Percentiles rank a stretch among this genome's conserved stretches.
These are phyloP conservation scores for Gamarada debralockiae DNA, from an alignment of 495 filamentous ascomycete genomes.

Conservation along the genomic window DNA sequence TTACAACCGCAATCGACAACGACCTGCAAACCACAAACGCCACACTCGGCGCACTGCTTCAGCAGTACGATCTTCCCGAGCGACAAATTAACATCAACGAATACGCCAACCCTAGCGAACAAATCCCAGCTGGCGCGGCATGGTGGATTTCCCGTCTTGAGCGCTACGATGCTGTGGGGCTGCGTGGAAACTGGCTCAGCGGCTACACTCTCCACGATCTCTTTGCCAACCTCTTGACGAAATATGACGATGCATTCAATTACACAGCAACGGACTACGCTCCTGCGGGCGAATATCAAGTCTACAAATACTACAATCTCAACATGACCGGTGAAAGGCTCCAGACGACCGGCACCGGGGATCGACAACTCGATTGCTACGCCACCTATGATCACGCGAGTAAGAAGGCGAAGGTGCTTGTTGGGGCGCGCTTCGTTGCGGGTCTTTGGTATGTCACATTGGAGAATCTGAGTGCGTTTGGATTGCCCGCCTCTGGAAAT, in stretches of 20 bases:
- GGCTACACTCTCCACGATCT: neutral
- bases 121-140: neutral
- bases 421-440: neutral
- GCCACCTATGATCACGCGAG: neutral
- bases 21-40: neutral
- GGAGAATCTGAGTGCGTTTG: neutral
- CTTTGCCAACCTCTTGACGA: neutral
- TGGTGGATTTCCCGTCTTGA: neutral
- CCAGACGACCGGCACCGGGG: neutral
- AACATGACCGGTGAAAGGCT: neutral
- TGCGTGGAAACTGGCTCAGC: neutral
- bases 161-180: neutral
- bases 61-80: neutral
- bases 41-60: neutral
- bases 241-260: neutral
- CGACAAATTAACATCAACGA: neutral
- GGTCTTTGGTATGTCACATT: neutral
- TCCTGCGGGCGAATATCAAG: neutral
- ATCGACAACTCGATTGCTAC: neutral
- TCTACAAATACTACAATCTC: slow-evolving; percentile 2
- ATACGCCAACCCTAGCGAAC: neutral
- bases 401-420: neutral
- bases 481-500: neutral
- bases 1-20: neutral
- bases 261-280: neutral